These are phyloP conservation scores for Cadophora sp. DNA, from an alignment of 2,329 filamentous ascomycete genomes.

Conservation along the genomic window DNA sequence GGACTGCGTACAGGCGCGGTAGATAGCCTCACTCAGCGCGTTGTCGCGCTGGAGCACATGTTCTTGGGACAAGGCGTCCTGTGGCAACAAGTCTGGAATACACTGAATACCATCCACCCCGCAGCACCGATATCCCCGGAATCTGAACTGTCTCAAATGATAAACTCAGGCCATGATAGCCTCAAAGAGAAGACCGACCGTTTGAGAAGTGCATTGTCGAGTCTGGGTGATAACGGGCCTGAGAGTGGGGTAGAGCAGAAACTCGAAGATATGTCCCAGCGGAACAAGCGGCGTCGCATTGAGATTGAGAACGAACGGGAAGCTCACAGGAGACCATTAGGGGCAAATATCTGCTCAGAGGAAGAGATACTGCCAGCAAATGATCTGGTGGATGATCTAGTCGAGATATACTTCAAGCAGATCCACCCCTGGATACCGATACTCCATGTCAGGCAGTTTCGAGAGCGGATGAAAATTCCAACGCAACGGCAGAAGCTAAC, in stretches of 20 bases:
- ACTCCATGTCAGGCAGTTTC: constrained; percentile 43
- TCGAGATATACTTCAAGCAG: constrained; percentile 43
- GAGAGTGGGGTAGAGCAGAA: too few relatives aligned
- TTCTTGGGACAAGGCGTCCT: constrained; percentile 34
- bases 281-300: too few relatives aligned
- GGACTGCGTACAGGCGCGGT: constrained; percentile 45
- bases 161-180: neutral
- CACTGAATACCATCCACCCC: neutral
- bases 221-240: too few relatives aligned
- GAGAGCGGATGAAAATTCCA: constrained; percentile 36
- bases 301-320: too few relatives aligned
- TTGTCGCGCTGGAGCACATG: constrained; percentile 40
- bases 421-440: constrained; percentile 47
- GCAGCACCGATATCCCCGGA: too few relatives aligned
- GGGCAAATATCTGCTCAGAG: neutral
- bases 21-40: constrained; percentile 43
- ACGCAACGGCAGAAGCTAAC: constrained; percentile 30
- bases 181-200: too few relatives aligned
- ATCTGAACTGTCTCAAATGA: neutral
- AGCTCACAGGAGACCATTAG: too few relatives aligned
- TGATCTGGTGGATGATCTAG: constrained; percentile 39
- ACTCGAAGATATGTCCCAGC: too few relatives aligned
- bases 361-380: constrained; percentile 26
- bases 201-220: too few relatives aligned
- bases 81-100: constrained; percentile 33